phyloP scores from a whole-genome alignment of 2,329 filamentous ascomycete species.

The Diaporthe aspalathi region DNA sequence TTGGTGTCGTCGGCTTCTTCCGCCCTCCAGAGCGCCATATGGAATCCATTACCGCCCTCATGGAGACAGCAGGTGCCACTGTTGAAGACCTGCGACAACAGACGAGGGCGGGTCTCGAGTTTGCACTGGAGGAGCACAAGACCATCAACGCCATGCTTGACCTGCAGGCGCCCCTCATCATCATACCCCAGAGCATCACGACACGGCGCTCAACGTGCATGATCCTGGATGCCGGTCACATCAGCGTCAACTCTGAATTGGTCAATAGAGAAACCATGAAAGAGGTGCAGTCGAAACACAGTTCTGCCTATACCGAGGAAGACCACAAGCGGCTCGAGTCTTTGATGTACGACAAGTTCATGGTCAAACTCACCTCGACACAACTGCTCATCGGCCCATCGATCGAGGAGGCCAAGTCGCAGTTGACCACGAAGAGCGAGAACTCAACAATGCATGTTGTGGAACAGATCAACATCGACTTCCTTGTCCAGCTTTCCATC shows the following conservation, averaged over 20 bases:
- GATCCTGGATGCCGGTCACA: slow-evolving; percentile 95
- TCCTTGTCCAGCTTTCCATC: slow-evolving; percentile 95
- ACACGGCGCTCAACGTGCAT: slow-evolving; percentile 84
- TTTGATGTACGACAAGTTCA: slow-evolving; percentile 97
- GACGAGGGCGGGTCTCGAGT: slow-evolving; percentile 94
- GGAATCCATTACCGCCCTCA: slow-evolving; percentile 95
- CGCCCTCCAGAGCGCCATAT: slow-evolving; percentile 96
- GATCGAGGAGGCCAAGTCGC: slow-evolving; percentile 87
- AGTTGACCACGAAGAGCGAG: slow-evolving; percentile 76
- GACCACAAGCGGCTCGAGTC: slow-evolving; percentile 90
- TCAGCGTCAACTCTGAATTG: slow-evolving; percentile 91
- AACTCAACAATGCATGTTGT: slow-evolving; percentile 86
- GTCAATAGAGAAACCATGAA: slow-evolving; percentile 91
- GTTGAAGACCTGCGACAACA: slow-evolving; percentile 96
- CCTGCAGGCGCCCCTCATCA: slow-evolving; percentile 94
- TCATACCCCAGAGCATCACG: slow-evolving; percentile 93
- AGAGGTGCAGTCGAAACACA: slow-evolving; percentile 91
- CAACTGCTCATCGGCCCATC: slow-evolving; percentile 96
- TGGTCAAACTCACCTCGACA: slow-evolving; percentile 91
- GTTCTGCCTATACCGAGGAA: slow-evolving; percentile 85
- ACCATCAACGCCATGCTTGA: slow-evolving; percentile 97
- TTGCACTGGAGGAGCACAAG: slow-evolving; percentile 96
- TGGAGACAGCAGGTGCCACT: slow-evolving; percentile 95
- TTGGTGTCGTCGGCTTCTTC: slow-evolving; percentile 95
- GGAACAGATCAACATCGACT: slow-evolving; percentile 97